Conservation (phyloP, 306 rosid genomes). For the Astragalus glycyphyllos region DNA sequence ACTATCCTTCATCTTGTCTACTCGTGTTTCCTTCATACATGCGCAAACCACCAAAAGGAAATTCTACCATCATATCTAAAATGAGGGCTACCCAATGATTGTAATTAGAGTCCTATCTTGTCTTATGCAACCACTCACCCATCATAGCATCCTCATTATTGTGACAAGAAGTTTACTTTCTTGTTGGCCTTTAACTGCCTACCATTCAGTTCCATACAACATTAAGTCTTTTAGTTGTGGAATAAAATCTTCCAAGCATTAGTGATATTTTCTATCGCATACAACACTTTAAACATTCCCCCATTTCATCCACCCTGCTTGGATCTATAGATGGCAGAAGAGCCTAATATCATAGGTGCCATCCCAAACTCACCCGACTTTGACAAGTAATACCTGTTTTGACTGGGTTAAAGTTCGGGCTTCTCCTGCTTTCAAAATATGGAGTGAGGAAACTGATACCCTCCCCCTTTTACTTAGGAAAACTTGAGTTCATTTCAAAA, state of each 20-base stretch:
- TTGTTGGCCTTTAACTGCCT: background rate
- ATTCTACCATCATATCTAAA: background rate
- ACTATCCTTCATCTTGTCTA: slow-evolving; percentile 5
- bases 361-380: background rate
- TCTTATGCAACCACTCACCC: background rate
- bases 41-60: background rate
- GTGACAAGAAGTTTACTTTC: background rate
- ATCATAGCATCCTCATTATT: background rate
- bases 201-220: too few species aligned
- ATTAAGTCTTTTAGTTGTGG: background rate
- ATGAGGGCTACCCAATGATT: background rate
- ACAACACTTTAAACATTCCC: background rate
- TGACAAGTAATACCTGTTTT: background rate
- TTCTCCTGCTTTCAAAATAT: background rate
- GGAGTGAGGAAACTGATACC: too few species aligned
- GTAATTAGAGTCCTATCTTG: background rate
- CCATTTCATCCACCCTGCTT: background rate
- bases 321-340: background rate
- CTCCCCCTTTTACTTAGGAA: too few species aligned
- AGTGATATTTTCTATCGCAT: slow-evolving; percentile 10
- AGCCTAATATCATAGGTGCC: too few species aligned
- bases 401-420: background rate
- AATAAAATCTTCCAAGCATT: background rate
- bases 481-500: too few species aligned
- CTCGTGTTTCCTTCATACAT: background rate